Conservation (phyloP, 2,329 filamentous ascomycete genomes). For the Madurella fahalii region DNA sequence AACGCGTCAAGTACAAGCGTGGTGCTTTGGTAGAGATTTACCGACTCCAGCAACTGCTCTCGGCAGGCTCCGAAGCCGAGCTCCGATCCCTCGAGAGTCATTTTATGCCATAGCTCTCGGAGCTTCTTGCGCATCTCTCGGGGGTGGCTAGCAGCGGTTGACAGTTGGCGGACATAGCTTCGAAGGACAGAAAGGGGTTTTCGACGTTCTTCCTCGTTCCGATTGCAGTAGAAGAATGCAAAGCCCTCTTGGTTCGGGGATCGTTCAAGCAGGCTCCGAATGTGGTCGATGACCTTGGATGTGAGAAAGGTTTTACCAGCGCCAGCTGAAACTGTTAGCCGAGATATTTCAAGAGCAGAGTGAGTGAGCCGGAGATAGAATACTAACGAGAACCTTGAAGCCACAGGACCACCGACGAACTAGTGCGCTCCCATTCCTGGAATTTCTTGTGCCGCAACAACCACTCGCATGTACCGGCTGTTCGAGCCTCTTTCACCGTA, state of each 20-base stretch:
- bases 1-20: conserved; percentile 35
- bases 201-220: conserved; percentile 26
- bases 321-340: conserved; percentile 17
- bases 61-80: conserved; percentile 18
- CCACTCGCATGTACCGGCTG: conserved; percentile 13
- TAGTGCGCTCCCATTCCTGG: conserved; percentile 9
- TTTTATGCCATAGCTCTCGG: background rate
- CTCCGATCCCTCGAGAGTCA: background rate
- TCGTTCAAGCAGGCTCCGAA: conserved; percentile 1
- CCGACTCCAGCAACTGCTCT: conserved; percentile 23
- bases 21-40: conserved; percentile 29
- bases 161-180: conserved; percentile 31
- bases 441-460: conserved; percentile 9
- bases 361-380: too few species aligned
- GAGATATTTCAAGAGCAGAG: background rate
- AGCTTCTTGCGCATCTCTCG: conserved; percentile 10
- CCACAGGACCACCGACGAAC: conserved; percentile 12
- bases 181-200: conserved; percentile 31
- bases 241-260: conserved; percentile 17
- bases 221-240: conserved; percentile 36
- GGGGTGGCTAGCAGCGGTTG: conserved; percentile 14
- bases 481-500: conserved; percentile 8
- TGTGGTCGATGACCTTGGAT: conserved; percentile 17
- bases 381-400: conserved; percentile 13
- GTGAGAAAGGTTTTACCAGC: conserved; percentile 21